These are phyloP conservation scores for Corniculantispora saksenae DNA, from an alignment of 2,329 filamentous ascomycete genomes.

Conservation along the genomic window DNA sequence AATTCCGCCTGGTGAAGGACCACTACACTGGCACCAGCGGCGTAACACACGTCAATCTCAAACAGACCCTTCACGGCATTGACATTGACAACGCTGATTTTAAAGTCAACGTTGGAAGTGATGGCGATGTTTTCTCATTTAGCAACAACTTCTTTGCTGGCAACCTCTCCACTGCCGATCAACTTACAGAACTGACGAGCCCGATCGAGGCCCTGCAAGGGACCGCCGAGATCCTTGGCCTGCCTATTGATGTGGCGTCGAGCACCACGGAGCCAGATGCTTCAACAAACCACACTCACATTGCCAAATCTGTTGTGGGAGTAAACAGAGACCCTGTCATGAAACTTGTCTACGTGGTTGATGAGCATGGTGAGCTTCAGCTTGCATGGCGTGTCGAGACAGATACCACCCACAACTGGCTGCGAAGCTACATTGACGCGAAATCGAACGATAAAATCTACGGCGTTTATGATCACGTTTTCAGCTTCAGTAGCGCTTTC, in stretches of 20 bases:
- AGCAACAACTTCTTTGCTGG: constrained; percentile 52
- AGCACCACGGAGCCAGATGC: constrained; percentile 11
- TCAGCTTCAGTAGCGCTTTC: constrained; percentile 44
- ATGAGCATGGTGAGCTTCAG: constrained; percentile 46
- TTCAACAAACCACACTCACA: constrained; percentile 31
- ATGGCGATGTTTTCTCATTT: constrained; percentile 59
- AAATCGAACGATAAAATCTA: constrained; percentile 47
- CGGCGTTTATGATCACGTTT: constrained; percentile 58
- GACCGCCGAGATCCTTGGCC: constrained; percentile 35
- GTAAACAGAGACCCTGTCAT: constrained; percentile 54
- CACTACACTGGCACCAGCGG: constrained; percentile 57
- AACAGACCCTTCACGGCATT: constrained; percentile 58
- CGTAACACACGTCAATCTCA: constrained; percentile 59
- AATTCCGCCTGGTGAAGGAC: constrained; percentile 54
- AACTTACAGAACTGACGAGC: constrained; percentile 41
- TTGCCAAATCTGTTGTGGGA: constrained; percentile 48
- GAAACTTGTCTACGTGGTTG: constrained; percentile 56
- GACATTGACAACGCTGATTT: constrained; percentile 64
- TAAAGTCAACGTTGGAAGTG: constrained; percentile 57
- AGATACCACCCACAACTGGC: constrained; percentile 57
- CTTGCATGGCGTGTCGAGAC: constrained; percentile 62
- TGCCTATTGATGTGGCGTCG: constrained; percentile 30
- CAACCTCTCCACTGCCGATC: constrained; percentile 39
- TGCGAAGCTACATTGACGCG: constrained; percentile 60
- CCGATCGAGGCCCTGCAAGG: constrained; percentile 47